Base-by-base conservation (phyloP, 2,329 filamentous ascomycete genomes). In the Fusarium albidum region DNA sequence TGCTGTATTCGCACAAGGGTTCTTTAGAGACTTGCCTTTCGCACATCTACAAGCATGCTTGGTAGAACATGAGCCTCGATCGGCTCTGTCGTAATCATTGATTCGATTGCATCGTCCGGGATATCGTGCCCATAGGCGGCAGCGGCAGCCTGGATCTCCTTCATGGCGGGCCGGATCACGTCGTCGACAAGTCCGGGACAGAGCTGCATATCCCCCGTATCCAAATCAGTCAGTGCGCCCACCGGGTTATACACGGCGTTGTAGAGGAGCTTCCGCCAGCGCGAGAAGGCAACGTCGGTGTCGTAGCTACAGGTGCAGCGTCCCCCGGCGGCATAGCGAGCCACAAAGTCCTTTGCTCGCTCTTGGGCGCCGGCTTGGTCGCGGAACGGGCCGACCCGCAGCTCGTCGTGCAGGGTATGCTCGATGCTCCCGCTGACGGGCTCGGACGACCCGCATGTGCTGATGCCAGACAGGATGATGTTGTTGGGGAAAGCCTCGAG, bases 371-470 rank as follows among this genome's bases (percentile, higher is more conserved):
- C 42, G 9, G 41, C 49, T n/a, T 26, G 29, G 21, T 64, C 48
- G 21, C 52, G 53, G 34, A 66, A 66, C 3, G 63, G 61, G 2
- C 63, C 64, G 15, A 66, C 51, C 5, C 56, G 57, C 9, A 65
- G 33, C 35, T 64, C 60, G 13, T 67, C 64, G 17, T 56, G 59
- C 21, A 62, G 32, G 5, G 58, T 62, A 18, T 67, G 61, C n/a
- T 55, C 53, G 12, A 67, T 67, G 5, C 29, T 55, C 13, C 64
- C 64, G 4, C 59, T 45, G 9, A 35, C 35, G 0, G 56, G 58
- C 49, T 69, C 67, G 4, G 64, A 60, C 3, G 67, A 60, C 10
- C 67, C 67, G 35, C 63, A 68, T 32, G 61, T 57, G 38, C 60
- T 65, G 42, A 66, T 64, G 5, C 64, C 64, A 9, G 64, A 67